A percentile compares a stretch with the other conserved stretches of the same genome.
Evolutionary conservation across 331 rosid genomes (phyloP).

Genomic region (Pyrus hybrid): DNA sequence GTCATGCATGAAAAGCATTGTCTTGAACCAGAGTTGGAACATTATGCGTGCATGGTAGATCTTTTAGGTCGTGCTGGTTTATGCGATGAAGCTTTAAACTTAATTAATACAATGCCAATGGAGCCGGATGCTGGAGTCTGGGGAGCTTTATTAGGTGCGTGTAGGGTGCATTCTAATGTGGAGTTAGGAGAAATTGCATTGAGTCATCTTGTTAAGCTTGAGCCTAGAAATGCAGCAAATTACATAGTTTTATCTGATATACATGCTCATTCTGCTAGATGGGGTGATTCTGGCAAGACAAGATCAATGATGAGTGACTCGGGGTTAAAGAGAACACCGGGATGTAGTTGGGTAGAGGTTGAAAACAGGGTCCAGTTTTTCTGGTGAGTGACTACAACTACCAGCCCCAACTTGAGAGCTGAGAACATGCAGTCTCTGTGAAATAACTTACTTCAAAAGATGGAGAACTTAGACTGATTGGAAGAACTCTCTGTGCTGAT

Average conservation of each 20-base stretch:
- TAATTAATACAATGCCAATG: conserved; percentile 43
- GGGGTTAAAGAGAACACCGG: conserved; percentile 57
- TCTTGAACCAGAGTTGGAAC: conserved; percentile 51
- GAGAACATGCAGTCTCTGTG: background rate
- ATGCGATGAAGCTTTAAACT: conserved; percentile 39
- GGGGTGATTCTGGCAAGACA: conserved; percentile 38
- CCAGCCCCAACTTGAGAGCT: conserved; percentile 1
- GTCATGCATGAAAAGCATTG: conserved; percentile 41
- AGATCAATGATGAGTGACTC: conserved; percentile 31
- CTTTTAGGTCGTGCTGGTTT: conserved; percentile 59
- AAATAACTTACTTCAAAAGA: conserved; percentile 4
- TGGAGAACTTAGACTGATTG: background rate
- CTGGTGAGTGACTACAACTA: conserved; percentile 2
- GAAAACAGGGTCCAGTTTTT: conserved; percentile 16
- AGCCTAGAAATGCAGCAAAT: conserved; percentile 57
- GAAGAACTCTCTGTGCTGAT: background rate
- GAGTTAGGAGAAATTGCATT: conserved; percentile 51
- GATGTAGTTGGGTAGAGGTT: conserved; percentile 56
- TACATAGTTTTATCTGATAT: conserved; percentile 42
- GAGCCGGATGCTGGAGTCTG: conserved; percentile 58
- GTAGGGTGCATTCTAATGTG: conserved; percentile 58
- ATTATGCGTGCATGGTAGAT: conserved; percentile 72
- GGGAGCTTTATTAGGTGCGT: conserved; percentile 75
- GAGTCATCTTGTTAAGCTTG: conserved; percentile 51
- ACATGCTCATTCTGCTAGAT: conserved; percentile 50